A percentile compares a stretch with the other conserved stretches of the same genome.
Conservation (phyloP, 2,329 filamentous ascomycete species). For the Ophiostoma sp. region DNA sequence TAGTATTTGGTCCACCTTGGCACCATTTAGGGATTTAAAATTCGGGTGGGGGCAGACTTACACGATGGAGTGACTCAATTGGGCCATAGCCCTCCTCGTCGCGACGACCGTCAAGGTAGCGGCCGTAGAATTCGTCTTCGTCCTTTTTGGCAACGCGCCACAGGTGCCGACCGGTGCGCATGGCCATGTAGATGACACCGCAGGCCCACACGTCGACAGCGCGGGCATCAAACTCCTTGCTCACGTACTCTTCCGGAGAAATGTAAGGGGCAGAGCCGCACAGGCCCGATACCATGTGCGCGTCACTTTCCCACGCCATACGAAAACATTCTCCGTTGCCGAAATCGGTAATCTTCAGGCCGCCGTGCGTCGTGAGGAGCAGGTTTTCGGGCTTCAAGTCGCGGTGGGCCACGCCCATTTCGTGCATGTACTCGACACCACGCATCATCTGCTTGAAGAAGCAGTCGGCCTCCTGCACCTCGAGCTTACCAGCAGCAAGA, state of each 20-base stretch:
- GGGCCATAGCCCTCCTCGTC: slow-evolving; percentile 95
- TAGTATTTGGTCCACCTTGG: slow-evolving; percentile 27
- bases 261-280: slow-evolving; percentile 98
- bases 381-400: slow-evolving; percentile 97
- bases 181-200: slow-evolving; percentile 99
- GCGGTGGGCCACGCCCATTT: slow-evolving; percentile 97
- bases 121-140: slow-evolving; percentile 94
- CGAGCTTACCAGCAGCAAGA: slow-evolving; percentile 85
- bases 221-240: slow-evolving; percentile 93
- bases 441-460: slow-evolving; percentile 99
- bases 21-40: slow-evolving; percentile 1
- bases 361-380: slow-evolving; percentile 86
- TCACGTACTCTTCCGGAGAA: slow-evolving; percentile 91
- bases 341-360: slow-evolving; percentile 96
- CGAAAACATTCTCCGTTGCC: slow-evolving; percentile 99
- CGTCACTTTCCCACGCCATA: slow-evolving; percentile 98
- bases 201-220: slow-evolving; percentile 99
- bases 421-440: slow-evolving; percentile 97
- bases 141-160: slow-evolving; percentile 98
- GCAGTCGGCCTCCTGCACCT: slow-evolving; percentile 91
- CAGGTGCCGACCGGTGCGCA: slow-evolving; percentile 92
- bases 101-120: slow-evolving; percentile 87
- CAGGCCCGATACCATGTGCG: slow-evolving; percentile 95
- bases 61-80: slow-evolving; percentile 91
- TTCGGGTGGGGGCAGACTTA: slow-evolving; percentile 50